phyloP scores from a whole-genome alignment of 2,329 filamentous ascomycete species.

The Grosmannia penicillata region DNA sequence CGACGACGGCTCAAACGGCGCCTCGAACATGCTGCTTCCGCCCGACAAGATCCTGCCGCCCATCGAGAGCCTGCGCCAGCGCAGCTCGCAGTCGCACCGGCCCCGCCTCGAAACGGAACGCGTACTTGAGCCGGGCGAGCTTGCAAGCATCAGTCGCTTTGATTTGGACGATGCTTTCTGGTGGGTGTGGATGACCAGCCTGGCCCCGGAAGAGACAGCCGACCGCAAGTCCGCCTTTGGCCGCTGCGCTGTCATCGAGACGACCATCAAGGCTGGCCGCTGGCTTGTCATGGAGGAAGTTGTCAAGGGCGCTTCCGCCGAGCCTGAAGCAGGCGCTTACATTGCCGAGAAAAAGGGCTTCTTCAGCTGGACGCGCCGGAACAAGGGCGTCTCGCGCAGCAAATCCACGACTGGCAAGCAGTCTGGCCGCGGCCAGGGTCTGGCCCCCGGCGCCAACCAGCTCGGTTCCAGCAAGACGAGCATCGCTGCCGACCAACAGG shows the following conservation, averaged over 20 bases:
- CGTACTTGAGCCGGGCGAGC: constrained; percentile 73
- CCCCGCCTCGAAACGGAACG: constrained; percentile 54
- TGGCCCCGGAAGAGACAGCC: constrained; percentile 77
- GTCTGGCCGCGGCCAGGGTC: constrained; percentile 22
- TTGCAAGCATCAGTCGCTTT: constrained; percentile 78
- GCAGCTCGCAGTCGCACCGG: constrained; percentile 75
- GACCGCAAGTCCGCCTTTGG: constrained; percentile 87
- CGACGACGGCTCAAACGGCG: constrained; percentile 52
- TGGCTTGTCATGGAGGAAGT: constrained; percentile 97
- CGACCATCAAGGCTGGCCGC: constrained; percentile 60
- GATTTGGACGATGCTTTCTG: constrained; percentile 93
- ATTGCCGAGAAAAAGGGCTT: constrained; percentile 92
- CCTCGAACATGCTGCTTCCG: constrained; percentile 62
- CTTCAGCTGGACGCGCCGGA: constrained; percentile 70
- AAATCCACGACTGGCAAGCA: constrained; percentile 58
- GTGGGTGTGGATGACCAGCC: constrained; percentile 99
- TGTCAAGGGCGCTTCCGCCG: constrained; percentile 79
- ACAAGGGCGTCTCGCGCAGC: constrained; percentile 46
- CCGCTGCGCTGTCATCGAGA: constrained; percentile 84
- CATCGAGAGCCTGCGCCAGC: constrained; percentile 59
- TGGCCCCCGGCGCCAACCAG: constrained; percentile 22
- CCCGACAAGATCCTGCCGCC: constrained; percentile 85
- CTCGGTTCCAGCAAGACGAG: constrained; percentile 58
- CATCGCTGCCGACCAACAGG: constrained; percentile 82
- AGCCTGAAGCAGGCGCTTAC: constrained; percentile 72